These are phyloP conservation scores for Fomitopsis schrenkii DNA, from an alignment of 1,284 basidiomycete genomes.

Conservation along the genomic window DNA sequence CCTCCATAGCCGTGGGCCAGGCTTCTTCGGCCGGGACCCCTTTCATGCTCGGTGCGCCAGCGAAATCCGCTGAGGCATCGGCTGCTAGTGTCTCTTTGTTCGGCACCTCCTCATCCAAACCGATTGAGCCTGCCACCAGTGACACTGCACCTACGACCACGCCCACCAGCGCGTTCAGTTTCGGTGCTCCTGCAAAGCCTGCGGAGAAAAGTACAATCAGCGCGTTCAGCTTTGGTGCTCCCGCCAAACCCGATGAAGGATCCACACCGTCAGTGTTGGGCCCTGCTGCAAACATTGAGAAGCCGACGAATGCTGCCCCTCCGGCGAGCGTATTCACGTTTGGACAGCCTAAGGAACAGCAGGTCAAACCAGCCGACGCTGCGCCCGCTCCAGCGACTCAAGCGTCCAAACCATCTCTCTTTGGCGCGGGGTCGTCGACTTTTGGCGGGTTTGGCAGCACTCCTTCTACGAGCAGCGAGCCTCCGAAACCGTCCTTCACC, in stretches of 20 bases:
- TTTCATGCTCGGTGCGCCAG: background rate
- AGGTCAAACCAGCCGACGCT: background rate
- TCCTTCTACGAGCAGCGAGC: constrained; percentile 8
- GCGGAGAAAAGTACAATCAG: background rate
- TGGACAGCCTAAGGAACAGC: background rate
- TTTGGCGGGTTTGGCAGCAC: constrained; percentile 8
- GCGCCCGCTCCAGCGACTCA: background rate
- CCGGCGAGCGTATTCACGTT: constrained; percentile 12
- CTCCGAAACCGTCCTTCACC: constrained; percentile 12
- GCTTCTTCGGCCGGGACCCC: background rate
- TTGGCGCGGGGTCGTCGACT: constrained; percentile 8
- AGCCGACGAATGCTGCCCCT: background rate
- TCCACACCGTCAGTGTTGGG: background rate
- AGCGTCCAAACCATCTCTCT: constrained; percentile 3
- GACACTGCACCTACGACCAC: background rate
- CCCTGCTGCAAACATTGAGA: background rate
- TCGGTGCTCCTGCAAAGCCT: constrained; percentile 4
- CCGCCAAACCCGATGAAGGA: constrained; percentile 15
- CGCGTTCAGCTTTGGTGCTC: constrained; percentile 16
- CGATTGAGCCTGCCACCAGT: background rate
- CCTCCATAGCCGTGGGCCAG: background rate
- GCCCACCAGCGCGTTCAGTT: background rate
- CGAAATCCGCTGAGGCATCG: background rate
- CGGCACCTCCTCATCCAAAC: constrained; percentile 1
- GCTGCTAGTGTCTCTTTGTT: constrained; percentile 1